Conservation (phyloP, 371 early-diverging fungal genomes). For the Actinomortierella ambigua region DNA sequence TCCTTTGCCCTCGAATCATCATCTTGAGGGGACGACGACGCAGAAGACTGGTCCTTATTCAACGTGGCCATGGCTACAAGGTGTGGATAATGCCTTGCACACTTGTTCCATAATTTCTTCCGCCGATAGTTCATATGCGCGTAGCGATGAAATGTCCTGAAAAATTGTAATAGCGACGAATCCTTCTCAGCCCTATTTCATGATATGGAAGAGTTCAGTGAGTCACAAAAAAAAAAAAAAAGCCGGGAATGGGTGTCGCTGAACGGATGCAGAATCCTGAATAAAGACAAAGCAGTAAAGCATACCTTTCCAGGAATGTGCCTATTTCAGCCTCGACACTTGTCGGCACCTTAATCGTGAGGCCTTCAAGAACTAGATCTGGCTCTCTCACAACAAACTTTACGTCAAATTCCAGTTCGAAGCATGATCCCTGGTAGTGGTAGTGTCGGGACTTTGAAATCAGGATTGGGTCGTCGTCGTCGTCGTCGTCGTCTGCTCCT, state of each 20-base stretch:
- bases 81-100: slow-evolving; percentile 22
- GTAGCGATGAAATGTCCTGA: slow-evolving; percentile 22
- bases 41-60: too few relatives aligned
- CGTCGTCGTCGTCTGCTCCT: too few relatives aligned
- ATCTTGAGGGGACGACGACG: too few relatives aligned
- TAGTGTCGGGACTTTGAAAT: slow-evolving; percentile 13
- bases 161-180: slow-evolving; percentile 26
- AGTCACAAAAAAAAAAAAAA: not conserved
- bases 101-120: slow-evolving; percentile 9
- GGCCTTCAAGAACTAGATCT: slow-evolving; percentile 10
- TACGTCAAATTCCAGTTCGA: slow-evolving; percentile 24
- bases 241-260: not conserved
- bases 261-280: not conserved
- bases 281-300: not conserved
- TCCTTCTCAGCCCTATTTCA: slow-evolving; percentile 15
- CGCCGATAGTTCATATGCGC: slow-evolving; percentile 42
- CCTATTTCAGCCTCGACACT: slow-evolving; percentile 19
- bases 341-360: slow-evolving; percentile 16
- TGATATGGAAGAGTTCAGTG: not conserved
- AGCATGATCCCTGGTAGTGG: slow-evolving; percentile 22
- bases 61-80: slow-evolving; percentile 2
- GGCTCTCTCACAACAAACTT: slow-evolving; percentile 34
- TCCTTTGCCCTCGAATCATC: too few relatives aligned
- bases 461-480: too few relatives aligned
- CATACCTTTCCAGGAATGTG: slow-evolving; percentile 15